Evolutionary conservation across 179 eudicot species (phyloP), one percentile per base, ranked within the genome.

Genomic region (Pouteria campechiana): DNA sequence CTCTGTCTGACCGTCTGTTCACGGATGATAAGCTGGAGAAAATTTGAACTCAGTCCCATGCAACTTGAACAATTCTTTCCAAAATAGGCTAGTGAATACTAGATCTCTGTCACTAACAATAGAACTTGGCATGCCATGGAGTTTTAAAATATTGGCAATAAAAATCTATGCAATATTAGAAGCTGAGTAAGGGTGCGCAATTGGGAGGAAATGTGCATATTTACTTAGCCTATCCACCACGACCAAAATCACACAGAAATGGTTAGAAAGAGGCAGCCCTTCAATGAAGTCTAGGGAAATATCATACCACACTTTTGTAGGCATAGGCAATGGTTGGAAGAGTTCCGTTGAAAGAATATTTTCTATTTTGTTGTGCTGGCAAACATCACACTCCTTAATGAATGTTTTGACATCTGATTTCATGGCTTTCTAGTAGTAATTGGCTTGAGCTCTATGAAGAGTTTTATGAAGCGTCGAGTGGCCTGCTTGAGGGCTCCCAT

Each of bases 61-160:
- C 5, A 16, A 1, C 7, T 14, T 30, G 35, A 44, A 44, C 3
- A 44, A 18, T 6, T 13, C 19, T 2, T 28, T 20, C 53, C 42
- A 33, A 22, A 36, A 12, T n/a, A 1, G 1, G 41, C 16, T 37
- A 1, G 17, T 16, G 16, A 37, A 37, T 3, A 37, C 19, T 7
- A 19, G 0, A 14, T 48, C 53, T n/a, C 41, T 33, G 29, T 48
- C 42, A 18, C 14, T 12, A 21, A 48, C 18, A n/a, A 48, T 48
- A 1, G 7, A 2, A 37, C 1, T 14, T 0, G 47, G 47, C 1
- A 27, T 4, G 5, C 47, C 32, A 27, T 43, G 47, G 1, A 43
- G 12, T 14, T 27, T 23, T 3, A 43, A 23, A 9, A 43, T 8
- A 22, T 23, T 27, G 7, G 8, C 47, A 0, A 13, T 0, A 13